A percentile compares a stretch with the other conserved stretches of the same genome.
These are phyloP conservation scores for Dothiorella sarmentorum DNA, from an alignment of 2,329 filamentous ascomycete genomes.

Conservation along the genomic window DNA sequence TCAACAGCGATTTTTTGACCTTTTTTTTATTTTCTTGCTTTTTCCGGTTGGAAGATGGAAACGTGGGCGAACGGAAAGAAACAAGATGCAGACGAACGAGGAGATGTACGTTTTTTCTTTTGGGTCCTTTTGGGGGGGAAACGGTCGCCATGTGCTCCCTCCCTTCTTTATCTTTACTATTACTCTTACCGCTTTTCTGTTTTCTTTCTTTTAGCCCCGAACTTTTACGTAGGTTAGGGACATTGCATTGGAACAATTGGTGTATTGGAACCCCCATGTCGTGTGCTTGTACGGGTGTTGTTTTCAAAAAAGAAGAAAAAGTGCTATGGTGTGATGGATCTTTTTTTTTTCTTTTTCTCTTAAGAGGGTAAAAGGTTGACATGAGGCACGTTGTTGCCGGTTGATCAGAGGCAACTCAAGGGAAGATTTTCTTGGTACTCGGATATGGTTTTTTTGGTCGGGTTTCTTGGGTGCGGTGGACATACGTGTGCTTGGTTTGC, in stretches of 20 bases:
- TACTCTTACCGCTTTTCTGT: not conserved
- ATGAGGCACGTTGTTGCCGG: too few species aligned
- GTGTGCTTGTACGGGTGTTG: too few species aligned
- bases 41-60: not conserved
- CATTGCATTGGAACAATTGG: not conserved
- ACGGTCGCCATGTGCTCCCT: not conserved
- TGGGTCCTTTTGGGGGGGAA: too few species aligned
- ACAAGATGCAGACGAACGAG: not conserved
- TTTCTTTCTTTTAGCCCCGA: not conserved
- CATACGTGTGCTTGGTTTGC: not conserved
- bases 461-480: too few species aligned
- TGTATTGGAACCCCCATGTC: not conserved
- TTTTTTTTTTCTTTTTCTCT: too few species aligned
- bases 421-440: too few species aligned
- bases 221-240: not conserved
- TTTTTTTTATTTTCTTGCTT: not conserved
- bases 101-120: not conserved
- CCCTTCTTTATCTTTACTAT: too few species aligned
- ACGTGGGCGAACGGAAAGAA: not conserved
- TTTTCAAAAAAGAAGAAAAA: too few species aligned
- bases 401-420: too few species aligned
- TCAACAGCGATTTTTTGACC: not conserved
- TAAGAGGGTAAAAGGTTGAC: too few species aligned
- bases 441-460: too few species aligned
- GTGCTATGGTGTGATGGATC: too few species aligned